Conservation (phyloP, 1,139 yeast species). For the Pichia cactophila region DNA sequence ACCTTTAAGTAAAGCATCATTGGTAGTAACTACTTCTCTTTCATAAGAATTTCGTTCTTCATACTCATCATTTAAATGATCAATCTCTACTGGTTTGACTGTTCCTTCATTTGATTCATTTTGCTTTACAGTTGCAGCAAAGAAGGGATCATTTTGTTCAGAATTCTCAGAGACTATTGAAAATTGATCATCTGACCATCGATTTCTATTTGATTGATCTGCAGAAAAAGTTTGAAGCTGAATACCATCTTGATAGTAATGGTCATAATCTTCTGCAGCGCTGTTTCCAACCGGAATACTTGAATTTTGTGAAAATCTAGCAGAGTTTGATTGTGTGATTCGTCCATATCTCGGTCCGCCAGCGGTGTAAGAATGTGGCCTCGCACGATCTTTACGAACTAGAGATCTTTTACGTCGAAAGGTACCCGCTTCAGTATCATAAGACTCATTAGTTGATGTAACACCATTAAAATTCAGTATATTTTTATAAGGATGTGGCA, state of each 20-base stretch:
- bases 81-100: slow-evolving; percentile 29
- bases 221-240: slow-evolving; percentile 9
- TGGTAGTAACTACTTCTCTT: neutral
- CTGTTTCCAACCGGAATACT: neutral
- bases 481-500: slow-evolving; percentile 11
- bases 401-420: slow-evolving; percentile 41
- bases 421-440: slow-evolving; percentile 42
- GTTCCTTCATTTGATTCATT: neutral
- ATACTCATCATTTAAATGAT: slow-evolving; percentile 42
- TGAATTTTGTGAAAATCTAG: slow-evolving; percentile 2
- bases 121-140: neutral
- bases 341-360: slow-evolving; percentile 5
- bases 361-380: slow-evolving; percentile 11
- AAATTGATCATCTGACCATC: neutral
- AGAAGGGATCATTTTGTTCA: neutral
- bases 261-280: neutral
- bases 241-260: slow-evolving; percentile 6
- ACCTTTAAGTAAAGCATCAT: neutral
- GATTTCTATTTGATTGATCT: neutral
- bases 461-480: slow-evolving; percentile 3
- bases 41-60: neutral
- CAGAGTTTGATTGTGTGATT: slow-evolving; percentile 4
- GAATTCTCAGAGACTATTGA: neutral
- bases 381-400: slow-evolving; percentile 43
- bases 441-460: slow-evolving; percentile 2